Evolutionary conservation across 129 eudicot species (phyloP).

Genomic region (Solidago caesia): DNA sequence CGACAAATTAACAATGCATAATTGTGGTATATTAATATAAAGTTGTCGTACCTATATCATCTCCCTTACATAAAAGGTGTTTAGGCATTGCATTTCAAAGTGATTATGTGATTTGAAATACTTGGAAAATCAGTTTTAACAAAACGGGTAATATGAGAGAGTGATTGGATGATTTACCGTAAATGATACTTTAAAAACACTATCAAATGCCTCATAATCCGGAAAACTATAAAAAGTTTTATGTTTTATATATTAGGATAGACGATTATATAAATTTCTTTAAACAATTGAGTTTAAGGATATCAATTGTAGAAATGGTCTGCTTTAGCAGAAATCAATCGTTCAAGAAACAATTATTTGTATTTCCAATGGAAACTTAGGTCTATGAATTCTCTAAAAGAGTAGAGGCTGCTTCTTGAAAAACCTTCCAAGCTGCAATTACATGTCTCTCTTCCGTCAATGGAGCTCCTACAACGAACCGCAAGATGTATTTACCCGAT

Average conservation of each 20-base stretch:
- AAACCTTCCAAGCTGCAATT: slow-evolving; percentile 63
- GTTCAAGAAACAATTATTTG: slow-evolving; percentile 8
- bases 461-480: slow-evolving; percentile 93
- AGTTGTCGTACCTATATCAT: too few relatives aligned
- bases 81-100: too few relatives aligned
- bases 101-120: too few relatives aligned
- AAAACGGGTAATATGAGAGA: too few relatives aligned
- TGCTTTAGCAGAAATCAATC: slow-evolving; percentile 11
- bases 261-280: not conserved
- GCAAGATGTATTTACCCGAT: slow-evolving; percentile 60
- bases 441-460: slow-evolving; percentile 86
- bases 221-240: not conserved
- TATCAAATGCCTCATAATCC: too few relatives aligned
- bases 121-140: too few relatives aligned
- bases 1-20: too few relatives aligned
- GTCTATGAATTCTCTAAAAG: slow-evolving; percentile 34
- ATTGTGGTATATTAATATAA: too few relatives aligned
- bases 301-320: slow-evolving; percentile 3
- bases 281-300: too few relatives aligned
- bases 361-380: slow-evolving; percentile 13
- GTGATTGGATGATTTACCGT: too few relatives aligned
- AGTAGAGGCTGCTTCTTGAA: slow-evolving; percentile 66
- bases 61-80: too few relatives aligned
- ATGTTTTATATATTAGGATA: not conserved
- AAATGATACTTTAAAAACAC: too few relatives aligned